Base-by-base conservation (phyloP, 148 eudicot species). In the Silene latifolia region DNA sequence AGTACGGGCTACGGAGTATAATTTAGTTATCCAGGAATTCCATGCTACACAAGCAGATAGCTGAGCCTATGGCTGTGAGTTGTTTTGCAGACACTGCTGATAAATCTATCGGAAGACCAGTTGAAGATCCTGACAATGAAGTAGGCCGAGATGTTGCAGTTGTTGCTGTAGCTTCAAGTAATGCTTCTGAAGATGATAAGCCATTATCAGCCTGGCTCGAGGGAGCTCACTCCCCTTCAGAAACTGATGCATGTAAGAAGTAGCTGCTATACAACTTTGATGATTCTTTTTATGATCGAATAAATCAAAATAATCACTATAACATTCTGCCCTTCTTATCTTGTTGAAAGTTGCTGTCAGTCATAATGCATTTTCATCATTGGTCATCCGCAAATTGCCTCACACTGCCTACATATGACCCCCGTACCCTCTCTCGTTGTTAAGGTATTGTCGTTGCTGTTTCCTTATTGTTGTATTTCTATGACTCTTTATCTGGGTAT, bases 131-230 rank as follows among this genome's bases (percentile, higher is more conserved):
- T 62, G 71, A 79, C 46, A 72, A 78, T 81, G 63, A 59, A 63
- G 65, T 54, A 51, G 67, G 64, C 15, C 62, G 74, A 42, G 82
- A 78, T 63, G 79, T 39, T 42, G 73, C 59, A 62, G 71, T 21
- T 60, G 29, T 60, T 68, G 78, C 67, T 63, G 69, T 62, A 75
- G 51, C 78, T 58, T 74, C 79, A 15, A 72, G 74, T 73, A 82
- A 62, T 67, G 66, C 81, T 20, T 82, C 86, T 79, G 87, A 79
- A 21, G 96, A 91, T 68, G 90, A 91, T 69, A 77, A 75, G 76
- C 93, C 97, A n/a, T 84, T 91, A 69, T 82, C 88, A 27, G 80
- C 78, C 60, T 91, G 89, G 91, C 81, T 89, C 58, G 88, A 83
- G 75, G 87, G 79, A 59, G 82, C 76, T 67, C 89, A 87, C 7